Percentiles rank a stretch among this genome's conserved stretches.
Evolutionary conservation across 139 green algal species (phyloP).

Genomic region (Chlorella vulgaris): DNA sequence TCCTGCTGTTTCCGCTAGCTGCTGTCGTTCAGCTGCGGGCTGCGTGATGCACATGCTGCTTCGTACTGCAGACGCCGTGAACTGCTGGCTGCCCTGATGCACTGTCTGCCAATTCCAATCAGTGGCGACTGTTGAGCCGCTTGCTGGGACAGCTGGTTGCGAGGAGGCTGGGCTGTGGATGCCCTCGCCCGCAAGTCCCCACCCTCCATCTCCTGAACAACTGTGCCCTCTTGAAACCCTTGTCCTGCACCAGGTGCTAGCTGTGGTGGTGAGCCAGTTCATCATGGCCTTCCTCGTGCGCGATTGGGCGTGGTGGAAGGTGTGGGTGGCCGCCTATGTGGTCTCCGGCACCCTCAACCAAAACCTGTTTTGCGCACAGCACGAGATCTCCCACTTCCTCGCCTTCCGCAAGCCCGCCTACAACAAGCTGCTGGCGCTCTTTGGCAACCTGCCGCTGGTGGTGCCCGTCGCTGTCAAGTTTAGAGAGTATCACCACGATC

Average conservation of each 20-base stretch:
- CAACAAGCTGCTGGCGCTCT: conserved; percentile 66
- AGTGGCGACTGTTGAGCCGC: no score
- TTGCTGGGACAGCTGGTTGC: no score
- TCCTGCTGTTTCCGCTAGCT: no score
- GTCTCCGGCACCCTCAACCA: conserved; percentile 67
- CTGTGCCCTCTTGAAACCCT: background rate
- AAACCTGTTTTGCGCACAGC: conserved; percentile 72
- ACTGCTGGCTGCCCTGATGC: background rate
- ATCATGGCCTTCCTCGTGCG: conserved; percentile 55
- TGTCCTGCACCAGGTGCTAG: conserved; percentile 60
- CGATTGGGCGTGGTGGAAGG: conserved; percentile 49
- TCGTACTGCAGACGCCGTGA: no score
- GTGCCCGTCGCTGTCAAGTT: conserved; percentile 71
- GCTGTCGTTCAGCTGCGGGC: background rate
- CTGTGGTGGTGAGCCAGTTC: conserved; percentile 57
- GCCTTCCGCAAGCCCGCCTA: conserved; percentile 54
- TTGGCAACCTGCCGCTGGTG: conserved; percentile 66
- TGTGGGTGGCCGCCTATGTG: conserved; percentile 54
- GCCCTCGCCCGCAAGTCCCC: no score
- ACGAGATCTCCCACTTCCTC: conserved; percentile 77
- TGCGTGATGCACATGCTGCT: no score
- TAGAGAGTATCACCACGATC: conserved; percentile 79
- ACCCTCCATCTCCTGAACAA: no score
- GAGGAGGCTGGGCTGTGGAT: no score
- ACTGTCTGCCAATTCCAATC: background rate